Evolutionary conservation across 441 rosid genomes (phyloP).

Genomic region (Biscutella laevigata): DNA sequence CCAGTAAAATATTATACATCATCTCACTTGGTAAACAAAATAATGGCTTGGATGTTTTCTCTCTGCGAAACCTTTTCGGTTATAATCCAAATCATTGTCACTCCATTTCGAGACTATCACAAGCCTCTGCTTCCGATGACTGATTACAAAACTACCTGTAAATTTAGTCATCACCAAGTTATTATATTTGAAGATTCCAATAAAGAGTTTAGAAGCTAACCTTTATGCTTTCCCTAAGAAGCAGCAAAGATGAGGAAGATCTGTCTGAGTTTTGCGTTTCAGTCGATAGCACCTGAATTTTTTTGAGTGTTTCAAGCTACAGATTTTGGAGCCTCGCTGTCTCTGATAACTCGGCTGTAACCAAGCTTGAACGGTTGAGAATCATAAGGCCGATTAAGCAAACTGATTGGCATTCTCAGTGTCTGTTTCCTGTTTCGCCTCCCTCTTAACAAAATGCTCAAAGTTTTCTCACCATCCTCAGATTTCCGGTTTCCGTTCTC

Average conservation of each 20-base stretch:
- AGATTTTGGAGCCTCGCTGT: conserved; percentile 62
- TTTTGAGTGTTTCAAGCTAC: conserved; percentile 16
- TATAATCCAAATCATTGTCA: conserved; percentile 11
- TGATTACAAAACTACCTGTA: conserved; percentile 14
- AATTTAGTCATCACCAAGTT: neutral
- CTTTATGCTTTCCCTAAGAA: conserved; percentile 17
- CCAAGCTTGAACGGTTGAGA: conserved; percentile 78
- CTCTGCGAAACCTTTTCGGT: conserved; percentile 9
- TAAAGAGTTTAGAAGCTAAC: conserved; percentile 19
- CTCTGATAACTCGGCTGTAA: conserved; percentile 75
- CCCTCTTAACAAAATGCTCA: conserved; percentile 87
- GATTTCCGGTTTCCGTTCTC: conserved; percentile 23
- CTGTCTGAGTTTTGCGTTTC: conserved; percentile 10
- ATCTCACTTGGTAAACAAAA: conserved; percentile 19
- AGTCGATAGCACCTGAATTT: neutral
- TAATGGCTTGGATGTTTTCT: conserved; percentile 11
- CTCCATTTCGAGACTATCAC: conserved; percentile 18
- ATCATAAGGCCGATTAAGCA: conserved; percentile 82
- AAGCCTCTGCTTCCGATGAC: conserved; percentile 16
- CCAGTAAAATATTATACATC: conserved; percentile 14
- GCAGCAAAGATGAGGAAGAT: conserved; percentile 13
- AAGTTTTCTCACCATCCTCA: conserved; percentile 62
- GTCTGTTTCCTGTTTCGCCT: conserved; percentile 87
- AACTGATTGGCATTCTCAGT: conserved; percentile 86
- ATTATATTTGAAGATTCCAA: neutral